Evolutionary conservation across 768 basidiomycete species (phyloP).

Genomic region (Russula vinacea): DNA sequence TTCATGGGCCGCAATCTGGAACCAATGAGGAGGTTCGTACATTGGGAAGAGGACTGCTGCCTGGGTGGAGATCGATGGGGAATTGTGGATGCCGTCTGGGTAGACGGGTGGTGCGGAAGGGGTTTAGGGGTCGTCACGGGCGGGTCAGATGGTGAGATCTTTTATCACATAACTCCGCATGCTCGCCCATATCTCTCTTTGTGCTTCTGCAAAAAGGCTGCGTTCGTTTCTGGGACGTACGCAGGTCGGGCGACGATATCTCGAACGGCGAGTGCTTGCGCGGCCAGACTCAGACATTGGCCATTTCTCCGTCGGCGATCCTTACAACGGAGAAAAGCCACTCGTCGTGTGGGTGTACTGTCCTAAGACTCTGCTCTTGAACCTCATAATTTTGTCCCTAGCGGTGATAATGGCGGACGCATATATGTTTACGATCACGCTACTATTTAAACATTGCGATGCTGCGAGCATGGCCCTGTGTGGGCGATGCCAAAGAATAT

Average conservation of each 20-base stretch:
- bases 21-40: slow-evolving; percentile 20
- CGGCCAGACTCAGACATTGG: slow-evolving; percentile 27
- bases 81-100: slow-evolving; percentile 26
- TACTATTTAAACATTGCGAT: background rate
- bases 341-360: slow-evolving; percentile 26
- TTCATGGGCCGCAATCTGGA: slow-evolving; percentile 16
- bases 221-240: slow-evolving; percentile 28
- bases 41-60: slow-evolving; percentile 26
- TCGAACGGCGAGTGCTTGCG: slow-evolving; percentile 25
- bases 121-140: slow-evolving; percentile 26
- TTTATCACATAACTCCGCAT: background rate
- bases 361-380: background rate
- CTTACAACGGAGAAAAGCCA: slow-evolving; percentile 22
- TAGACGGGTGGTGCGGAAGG: slow-evolving; percentile 24
- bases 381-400: background rate
- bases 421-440: slow-evolving; percentile 28
- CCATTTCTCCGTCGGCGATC: slow-evolving; percentile 30
- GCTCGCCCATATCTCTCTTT: background rate
- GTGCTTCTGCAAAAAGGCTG: slow-evolving; percentile 20
- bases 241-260: slow-evolving; percentile 24
- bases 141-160: slow-evolving; percentile 27
- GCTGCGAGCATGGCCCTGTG: background rate
- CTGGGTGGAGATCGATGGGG: slow-evolving; percentile 20
- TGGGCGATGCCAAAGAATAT: background rate
- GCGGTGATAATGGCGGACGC: slow-evolving; percentile 28